Conservation (phyloP, 306 rosid species). For the Casuarina cunninghamiana region DNA sequence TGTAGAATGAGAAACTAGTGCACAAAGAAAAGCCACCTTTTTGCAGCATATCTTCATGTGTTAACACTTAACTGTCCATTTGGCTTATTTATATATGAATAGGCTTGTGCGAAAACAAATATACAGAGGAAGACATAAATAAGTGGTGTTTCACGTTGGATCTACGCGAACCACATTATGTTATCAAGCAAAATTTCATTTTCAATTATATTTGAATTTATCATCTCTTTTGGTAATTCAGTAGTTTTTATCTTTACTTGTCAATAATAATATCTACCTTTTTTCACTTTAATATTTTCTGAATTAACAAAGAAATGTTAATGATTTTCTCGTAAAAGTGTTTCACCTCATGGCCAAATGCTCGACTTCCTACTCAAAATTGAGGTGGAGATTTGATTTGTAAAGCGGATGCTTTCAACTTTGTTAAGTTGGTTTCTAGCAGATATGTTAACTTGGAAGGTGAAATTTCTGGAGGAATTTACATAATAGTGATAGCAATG, state of each 20-base stretch:
- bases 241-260: background rate
- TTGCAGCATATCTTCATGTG: constrained; percentile 82
- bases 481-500: constrained; percentile 59
- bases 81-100: constrained; percentile 97
- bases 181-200: background rate
- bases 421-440: background rate
- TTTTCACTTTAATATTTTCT: background rate
- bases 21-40: constrained; percentile 68
- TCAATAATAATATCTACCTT: background rate
- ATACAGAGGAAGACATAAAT: background rate
- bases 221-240: background rate
- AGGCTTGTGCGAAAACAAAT: constrained; percentile 50
- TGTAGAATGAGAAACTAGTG: constrained; percentile 72
- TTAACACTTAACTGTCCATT: constrained; percentile 86
- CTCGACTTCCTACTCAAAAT: background rate
- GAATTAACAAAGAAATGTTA: background rate
- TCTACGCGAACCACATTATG: background rate
- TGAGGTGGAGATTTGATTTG: background rate
- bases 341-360: background rate
- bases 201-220: background rate
- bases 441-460: constrained; percentile 40
- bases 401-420: background rate
- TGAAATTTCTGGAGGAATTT: constrained; percentile 82
- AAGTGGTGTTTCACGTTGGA: background rate
- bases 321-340: background rate